Conservation (phyloP, 1,284 basidiomycete species). For the Cystobasidium pallidum region DNA sequence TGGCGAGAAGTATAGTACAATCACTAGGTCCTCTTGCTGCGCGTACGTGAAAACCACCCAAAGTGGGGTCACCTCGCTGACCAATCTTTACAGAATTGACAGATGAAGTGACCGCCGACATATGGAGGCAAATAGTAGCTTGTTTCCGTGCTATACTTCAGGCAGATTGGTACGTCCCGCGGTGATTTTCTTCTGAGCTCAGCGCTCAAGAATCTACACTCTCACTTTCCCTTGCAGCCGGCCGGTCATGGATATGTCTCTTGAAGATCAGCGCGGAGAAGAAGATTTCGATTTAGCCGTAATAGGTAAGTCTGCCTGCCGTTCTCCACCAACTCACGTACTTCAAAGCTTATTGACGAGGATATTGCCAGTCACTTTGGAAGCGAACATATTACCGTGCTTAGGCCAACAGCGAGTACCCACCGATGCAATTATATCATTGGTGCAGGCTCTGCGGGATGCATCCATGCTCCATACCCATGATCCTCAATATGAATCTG, state of each 20-base stretch:
- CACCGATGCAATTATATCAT: constrained; percentile 69
- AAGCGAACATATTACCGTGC: constrained; percentile 75
- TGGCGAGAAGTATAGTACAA: constrained; percentile 42
- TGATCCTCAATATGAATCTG: not conserved
- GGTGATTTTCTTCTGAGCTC: too few relatives aligned
- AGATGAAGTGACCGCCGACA: not conserved
- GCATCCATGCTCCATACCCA: constrained; percentile 72
- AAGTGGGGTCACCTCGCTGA: not conserved
- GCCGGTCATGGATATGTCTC: constrained; percentile 62
- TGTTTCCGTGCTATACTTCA: constrained; percentile 29
- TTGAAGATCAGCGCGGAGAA: constrained; percentile 72
- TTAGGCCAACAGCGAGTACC: constrained; percentile 72
- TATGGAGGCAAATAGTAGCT: constrained; percentile 62
- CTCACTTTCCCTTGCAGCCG: constrained; percentile 56
- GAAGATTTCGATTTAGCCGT: constrained; percentile 85
- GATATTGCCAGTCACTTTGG: constrained; percentile 62
- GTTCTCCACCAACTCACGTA: too few relatives aligned
- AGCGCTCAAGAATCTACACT: too few relatives aligned
- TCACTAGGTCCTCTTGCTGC: not conserved
- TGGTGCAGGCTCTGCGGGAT: constrained; percentile 73
- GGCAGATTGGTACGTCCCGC: constrained; percentile 29
- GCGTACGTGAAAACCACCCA: not conserved
- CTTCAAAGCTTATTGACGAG: constrained; percentile 23
- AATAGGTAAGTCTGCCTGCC: too few relatives aligned
- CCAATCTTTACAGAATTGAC: not conserved